Percentiles rank a stretch among this genome's conserved stretches.
Evolutionary conservation across 805 yeast genomes (phyloP).

Genomic region (Cyberlindnera misumaiensis): DNA sequence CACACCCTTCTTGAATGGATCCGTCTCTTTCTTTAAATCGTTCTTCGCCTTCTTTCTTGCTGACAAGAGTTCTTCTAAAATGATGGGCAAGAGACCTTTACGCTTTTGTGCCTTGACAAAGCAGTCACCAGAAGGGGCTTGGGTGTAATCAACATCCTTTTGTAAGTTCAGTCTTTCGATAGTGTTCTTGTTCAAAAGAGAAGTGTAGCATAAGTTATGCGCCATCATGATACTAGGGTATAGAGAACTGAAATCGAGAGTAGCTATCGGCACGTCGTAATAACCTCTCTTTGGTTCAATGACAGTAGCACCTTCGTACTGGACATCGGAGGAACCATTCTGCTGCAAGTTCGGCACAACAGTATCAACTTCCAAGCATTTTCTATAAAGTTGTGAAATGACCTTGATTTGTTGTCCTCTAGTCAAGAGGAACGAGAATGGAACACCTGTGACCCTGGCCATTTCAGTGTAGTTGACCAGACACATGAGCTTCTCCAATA

Average conservation of each 20-base stretch:
- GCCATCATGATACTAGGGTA: slow-evolving; percentile 99
- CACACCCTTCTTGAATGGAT: slow-evolving; percentile 89
- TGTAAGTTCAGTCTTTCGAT: slow-evolving; percentile 57
- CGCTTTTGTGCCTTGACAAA: slow-evolving; percentile 67
- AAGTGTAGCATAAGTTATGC: slow-evolving; percentile 92
- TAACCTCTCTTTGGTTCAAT: slow-evolving; percentile 95
- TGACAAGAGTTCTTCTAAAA: slow-evolving; percentile 75
- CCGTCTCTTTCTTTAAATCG: slow-evolving; percentile 87
- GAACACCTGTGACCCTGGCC: slow-evolving; percentile 99
- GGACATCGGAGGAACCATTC: slow-evolving; percentile 76
- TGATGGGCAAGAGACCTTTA: slow-evolving; percentile 87
- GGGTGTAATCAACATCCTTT: slow-evolving; percentile 71
- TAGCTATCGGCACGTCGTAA: slow-evolving; percentile 95
- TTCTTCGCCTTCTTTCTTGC: slow-evolving; percentile 93
- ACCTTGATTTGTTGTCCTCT: slow-evolving; percentile 99
- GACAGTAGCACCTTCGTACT: slow-evolving; percentile 98
- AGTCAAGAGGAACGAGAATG: slow-evolving; percentile 78
- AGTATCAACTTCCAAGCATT: slow-evolving; percentile 79
- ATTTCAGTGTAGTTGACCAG: slow-evolving; percentile 95
- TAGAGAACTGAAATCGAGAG: slow-evolving; percentile 93
- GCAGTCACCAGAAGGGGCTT: slow-evolving; percentile 87
- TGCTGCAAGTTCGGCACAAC: slow-evolving; percentile 86
- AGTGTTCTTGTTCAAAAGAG: slow-evolving; percentile 64
- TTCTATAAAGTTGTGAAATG: slow-evolving; percentile 88
- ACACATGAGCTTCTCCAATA: slow-evolving; percentile 91